These are phyloP conservation scores for Chrysosporium keratinophilum DNA, from an alignment of 2,329 filamentous ascomycete genomes.

Conservation along the genomic window DNA sequence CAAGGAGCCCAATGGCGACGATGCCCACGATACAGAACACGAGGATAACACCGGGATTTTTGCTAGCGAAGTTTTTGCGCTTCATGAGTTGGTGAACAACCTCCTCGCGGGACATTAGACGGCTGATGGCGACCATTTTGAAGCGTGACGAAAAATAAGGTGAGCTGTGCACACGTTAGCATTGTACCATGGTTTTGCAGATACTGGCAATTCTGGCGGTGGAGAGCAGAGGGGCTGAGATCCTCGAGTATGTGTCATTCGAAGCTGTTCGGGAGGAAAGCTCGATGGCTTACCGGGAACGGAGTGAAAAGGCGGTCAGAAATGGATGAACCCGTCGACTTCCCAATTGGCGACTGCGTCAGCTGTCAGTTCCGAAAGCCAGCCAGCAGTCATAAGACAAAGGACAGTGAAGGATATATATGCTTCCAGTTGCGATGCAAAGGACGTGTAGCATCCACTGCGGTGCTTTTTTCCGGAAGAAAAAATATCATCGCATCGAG, in stretches of 20 bases:
- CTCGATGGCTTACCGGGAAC: conserved; percentile 1
- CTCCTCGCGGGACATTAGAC: conserved; percentile 15
- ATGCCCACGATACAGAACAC: conserved; percentile 53
- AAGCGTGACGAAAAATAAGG: not conserved
- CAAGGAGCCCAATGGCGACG: conserved; percentile 42
- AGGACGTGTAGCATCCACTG: too few species aligned
- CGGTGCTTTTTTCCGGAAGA: not conserved
- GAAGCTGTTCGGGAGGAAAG: not conserved
- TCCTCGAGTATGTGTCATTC: not conserved
- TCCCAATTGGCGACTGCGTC: not conserved
- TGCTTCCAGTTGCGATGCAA: too few species aligned
- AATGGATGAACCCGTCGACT: not conserved
- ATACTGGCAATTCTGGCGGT: too few species aligned
- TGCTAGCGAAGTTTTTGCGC: conserved; percentile 47
- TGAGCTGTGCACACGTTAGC: not conserved
- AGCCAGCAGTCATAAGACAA: not conserved
- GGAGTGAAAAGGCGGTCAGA: conserved; percentile 2
- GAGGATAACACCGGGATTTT: conserved; percentile 51
- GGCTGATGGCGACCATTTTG: conserved; percentile 25
- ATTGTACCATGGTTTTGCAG: not conserved
- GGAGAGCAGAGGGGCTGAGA: not conserved
- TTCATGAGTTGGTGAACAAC: conserved; percentile 35
- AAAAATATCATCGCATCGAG: not conserved
- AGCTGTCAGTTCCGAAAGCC: not conserved
- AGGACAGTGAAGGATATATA: not conserved